These are phyloP conservation scores for Pythium sukuiense DNA, from an alignment of 352 stramenopile genomes.

Conservation along the genomic window DNA sequence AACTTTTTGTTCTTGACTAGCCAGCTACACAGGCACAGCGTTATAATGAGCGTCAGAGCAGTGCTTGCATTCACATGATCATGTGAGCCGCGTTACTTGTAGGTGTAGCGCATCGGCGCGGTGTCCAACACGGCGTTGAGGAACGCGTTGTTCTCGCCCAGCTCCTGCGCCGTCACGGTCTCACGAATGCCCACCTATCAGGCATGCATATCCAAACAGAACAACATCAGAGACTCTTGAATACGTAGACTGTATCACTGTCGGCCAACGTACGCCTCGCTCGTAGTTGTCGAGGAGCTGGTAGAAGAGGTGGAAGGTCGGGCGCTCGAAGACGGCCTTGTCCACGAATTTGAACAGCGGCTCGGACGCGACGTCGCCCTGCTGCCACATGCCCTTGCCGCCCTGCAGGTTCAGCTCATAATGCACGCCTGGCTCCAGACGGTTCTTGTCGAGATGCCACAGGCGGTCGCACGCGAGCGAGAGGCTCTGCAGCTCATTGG, in stretches of 20 bases:
- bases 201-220: not conserved
- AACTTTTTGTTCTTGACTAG: slow-evolving; percentile 88
- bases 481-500: slow-evolving; percentile 46
- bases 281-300: slow-evolving; percentile 91
- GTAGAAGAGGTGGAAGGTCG: slow-evolving; percentile 91
- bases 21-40: slow-evolving; percentile 39
- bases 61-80: not conserved
- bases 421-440: slow-evolving; percentile 85
- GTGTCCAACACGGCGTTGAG: slow-evolving; percentile 92
- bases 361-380: slow-evolving; percentile 86
- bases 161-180: slow-evolving; percentile 82
- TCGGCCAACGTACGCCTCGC: slow-evolving; percentile 45
- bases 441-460: slow-evolving; percentile 92
- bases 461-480: slow-evolving; percentile 85
- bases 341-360: slow-evolving; percentile 92
- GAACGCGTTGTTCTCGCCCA: slow-evolving; percentile 90
- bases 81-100: slow-evolving; percentile 55
- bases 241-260: not conserved
- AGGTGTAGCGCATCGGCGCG: slow-evolving; percentile 92
- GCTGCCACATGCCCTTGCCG: slow-evolving; percentile 88
- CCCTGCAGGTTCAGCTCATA: slow-evolving; percentile 94
- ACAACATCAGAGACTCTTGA: no score
- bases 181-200: slow-evolving; percentile 84
- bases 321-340: slow-evolving; percentile 79
- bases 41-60: not conserved